Percentiles rank a stretch among this genome's conserved stretches.
Evolutionary conservation across 1,139 yeast species (phyloP).

Genomic region (Zhuliangozyma parablackwelliae): DNA sequence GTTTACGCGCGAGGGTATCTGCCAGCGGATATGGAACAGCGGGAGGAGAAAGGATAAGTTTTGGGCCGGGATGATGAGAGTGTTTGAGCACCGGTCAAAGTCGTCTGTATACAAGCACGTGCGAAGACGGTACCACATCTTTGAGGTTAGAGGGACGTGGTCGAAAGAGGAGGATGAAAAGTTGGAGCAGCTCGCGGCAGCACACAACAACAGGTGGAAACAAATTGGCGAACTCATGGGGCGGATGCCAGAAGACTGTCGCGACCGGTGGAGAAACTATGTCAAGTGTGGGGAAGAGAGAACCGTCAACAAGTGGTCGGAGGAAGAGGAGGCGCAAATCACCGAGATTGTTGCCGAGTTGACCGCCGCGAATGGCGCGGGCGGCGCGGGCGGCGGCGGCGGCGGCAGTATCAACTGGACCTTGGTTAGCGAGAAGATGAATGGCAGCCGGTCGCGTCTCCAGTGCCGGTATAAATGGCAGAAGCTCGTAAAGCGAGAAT

Average conservation of each 20-base stretch:
- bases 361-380: constrained; percentile 6
- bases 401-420: constrained; percentile 96
- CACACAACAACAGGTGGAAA: constrained; percentile 82
- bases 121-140: constrained; percentile 81
- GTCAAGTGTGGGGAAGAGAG: constrained; percentile 82
- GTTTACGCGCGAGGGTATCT: constrained; percentile 62
- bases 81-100: constrained; percentile 77
- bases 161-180: constrained; percentile 70
- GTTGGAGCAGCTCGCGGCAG: constrained; percentile 57
- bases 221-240: constrained; percentile 71
- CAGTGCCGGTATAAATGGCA: constrained; percentile 96
- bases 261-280: constrained; percentile 94
- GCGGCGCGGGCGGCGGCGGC: no score
- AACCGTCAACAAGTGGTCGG: constrained; percentile 72
- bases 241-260: constrained; percentile 96
- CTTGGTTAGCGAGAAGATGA: constrained; percentile 80
- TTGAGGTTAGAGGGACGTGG: constrained; percentile 88
- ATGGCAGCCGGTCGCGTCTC: constrained; percentile 81
- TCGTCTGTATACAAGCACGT: constrained; percentile 92
- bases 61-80: constrained; percentile 78
- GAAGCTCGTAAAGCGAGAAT: constrained; percentile 38
- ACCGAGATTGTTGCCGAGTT: constrained; percentile 50
- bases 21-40: constrained; percentile 83
- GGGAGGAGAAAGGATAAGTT: constrained; percentile 82
- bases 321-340: constrained; percentile 64